Evolutionary conservation across 2,329 filamentous ascomycete genomes (phyloP).

Genomic region (Penicillium concentricum): DNA sequence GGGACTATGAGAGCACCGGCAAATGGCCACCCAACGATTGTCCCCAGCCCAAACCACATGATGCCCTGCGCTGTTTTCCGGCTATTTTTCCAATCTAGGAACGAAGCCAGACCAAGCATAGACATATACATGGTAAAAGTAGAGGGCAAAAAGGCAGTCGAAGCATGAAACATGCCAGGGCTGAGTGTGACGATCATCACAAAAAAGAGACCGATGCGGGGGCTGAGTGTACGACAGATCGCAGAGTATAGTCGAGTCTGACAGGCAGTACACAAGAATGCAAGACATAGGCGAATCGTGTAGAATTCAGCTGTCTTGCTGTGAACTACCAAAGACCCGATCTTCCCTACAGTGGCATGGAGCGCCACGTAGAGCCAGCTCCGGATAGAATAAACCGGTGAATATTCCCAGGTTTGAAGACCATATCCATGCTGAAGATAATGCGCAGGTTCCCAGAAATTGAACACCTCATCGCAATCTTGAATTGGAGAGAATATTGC

Average conservation of each 20-base stretch:
- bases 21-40: slow-evolving; percentile 92
- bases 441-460: slow-evolving; percentile 97
- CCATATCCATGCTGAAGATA: slow-evolving; percentile 92
- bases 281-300: slow-evolving; percentile 73
- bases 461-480: slow-evolving; percentile 98
- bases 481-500: slow-evolving; percentile 87
- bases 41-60: slow-evolving; percentile 84
- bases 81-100: slow-evolving; percentile 84
- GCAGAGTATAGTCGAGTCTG: slow-evolving; percentile 79
- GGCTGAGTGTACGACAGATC: slow-evolving; percentile 73
- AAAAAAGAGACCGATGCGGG: slow-evolving; percentile 82
- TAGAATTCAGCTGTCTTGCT: slow-evolving; percentile 73
- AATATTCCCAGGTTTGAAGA: slow-evolving; percentile 98
- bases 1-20: slow-evolving; percentile 77
- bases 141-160: slow-evolving; percentile 81
- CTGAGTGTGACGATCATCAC: slow-evolving; percentile 73
- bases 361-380: slow-evolving; percentile 89
- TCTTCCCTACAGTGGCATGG: slow-evolving; percentile 70
- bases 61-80: slow-evolving; percentile 79
- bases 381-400: slow-evolving; percentile 87
- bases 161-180: slow-evolving; percentile 91
- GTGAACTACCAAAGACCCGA: slow-evolving; percentile 57
- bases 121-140: slow-evolving; percentile 96
- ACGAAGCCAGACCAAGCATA: slow-evolving; percentile 81
- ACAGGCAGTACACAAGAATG: slow-evolving; percentile 72